Evolutionary conservation across 208 protist genomes (phyloP), one percentile per base, ranked within the genome.

Genomic region (Phytomonas francai): DNA sequence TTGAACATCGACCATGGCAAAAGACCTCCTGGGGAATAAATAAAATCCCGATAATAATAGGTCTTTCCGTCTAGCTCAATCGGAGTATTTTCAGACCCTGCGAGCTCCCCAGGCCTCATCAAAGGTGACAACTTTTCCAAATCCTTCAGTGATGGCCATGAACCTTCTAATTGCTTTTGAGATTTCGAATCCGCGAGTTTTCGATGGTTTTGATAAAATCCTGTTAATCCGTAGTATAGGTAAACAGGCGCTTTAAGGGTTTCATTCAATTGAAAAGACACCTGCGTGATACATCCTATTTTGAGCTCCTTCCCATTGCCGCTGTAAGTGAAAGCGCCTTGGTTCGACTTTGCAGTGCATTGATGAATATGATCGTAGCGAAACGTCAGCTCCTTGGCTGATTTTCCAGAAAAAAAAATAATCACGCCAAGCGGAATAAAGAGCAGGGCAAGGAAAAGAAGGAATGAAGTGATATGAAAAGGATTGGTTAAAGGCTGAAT

Each of bases 201-300:
- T 12, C 98, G 80, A 72, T 99, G 98, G 78, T 99, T 99, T 77
- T 99, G 98, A 79, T 98, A 99, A 74, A 98, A 99, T 59, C 98
- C 97, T 2, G 92, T 95, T 6, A 99, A 80, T 31, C 93, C 84
- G 77, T 99, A 99, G 81, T 99, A 99, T 39, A 99, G 66, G 74
- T 98, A 99, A 25, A 99, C 80, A 8, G 98, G 97, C 22, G 84
- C 70, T 27, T 87, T 71, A 49, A 99, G 87, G 2, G 59, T 77
- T 16, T 81, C 57, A 5, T 16, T 51, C 3, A 98, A 25, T 2
- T 60, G 60, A 67, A 98, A 91, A 0, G 2, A 49, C 0, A 94
- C 77, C 11, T 80, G 42, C 6, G 78, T 89, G 12, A 85, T 33
- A 61, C 89, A 95, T 36, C 85, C 86, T 16, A 71, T 90, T 33